phyloP scores from a whole-genome alignment of 345 rosid genomes.

The Citrus unshiu region DNA sequence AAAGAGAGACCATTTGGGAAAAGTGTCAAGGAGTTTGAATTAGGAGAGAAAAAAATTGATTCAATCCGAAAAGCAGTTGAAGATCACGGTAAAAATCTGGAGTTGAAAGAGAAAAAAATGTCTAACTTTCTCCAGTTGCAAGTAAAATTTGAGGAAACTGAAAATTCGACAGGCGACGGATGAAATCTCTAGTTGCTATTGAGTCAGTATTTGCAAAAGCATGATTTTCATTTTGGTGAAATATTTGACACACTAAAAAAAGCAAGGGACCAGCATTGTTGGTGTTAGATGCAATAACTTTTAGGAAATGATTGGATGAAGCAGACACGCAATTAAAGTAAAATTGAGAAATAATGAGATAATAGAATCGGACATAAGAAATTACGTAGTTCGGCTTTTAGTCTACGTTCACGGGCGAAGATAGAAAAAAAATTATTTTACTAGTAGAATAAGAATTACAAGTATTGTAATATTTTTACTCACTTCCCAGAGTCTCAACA shows the following conservation, averaged over 20 bases:
- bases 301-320: too few relatives aligned
- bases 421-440: too few relatives aligned
- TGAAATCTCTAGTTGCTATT: conserved; percentile 43
- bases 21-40: conserved; percentile 23
- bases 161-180: conserved; percentile 26
- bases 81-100: conserved; percentile 11
- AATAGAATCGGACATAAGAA: fast-evolving
- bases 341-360: too few relatives aligned
- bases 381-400: too few relatives aligned
- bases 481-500: too few relatives aligned
- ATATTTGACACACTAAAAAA: conserved; percentile 16
- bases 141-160: conserved; percentile 26
- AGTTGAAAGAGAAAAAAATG: conserved; percentile 11
- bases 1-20: conserved; percentile 10
- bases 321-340: fast-evolving
- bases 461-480: too few relatives aligned
- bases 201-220: conserved; percentile 33
- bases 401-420: fast-evolving
- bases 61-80: conserved; percentile 9
- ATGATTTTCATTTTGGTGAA: conserved; percentile 23
- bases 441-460: too few relatives aligned
- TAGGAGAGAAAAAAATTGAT: neutral
- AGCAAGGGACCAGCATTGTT: conserved; percentile 34
- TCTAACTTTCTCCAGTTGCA: conserved; percentile 13
- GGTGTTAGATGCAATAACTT: too few relatives aligned